Evolutionary conservation across 1,284 basidiomycete genomes (phyloP).

Genomic region (Heterobasidion occidentale): DNA sequence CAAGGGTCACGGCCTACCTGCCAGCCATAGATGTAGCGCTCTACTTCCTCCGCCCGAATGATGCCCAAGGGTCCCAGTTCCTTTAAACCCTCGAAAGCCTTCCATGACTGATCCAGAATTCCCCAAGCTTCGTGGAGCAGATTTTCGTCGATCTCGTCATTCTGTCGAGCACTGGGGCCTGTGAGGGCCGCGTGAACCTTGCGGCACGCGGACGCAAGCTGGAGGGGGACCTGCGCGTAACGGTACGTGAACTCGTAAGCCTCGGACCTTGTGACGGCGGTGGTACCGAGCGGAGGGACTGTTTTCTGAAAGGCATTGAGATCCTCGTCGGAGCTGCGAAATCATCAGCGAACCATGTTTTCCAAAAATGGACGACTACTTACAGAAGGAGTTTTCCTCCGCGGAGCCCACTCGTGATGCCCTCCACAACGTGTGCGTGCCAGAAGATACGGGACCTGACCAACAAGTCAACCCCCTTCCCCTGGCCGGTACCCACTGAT

Average conservation of each 20-base stretch:
- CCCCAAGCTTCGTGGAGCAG: slow-evolving; percentile 72
- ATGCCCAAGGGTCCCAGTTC: slow-evolving; percentile 27
- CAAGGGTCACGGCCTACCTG: slow-evolving; percentile 36
- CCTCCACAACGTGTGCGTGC: slow-evolving; percentile 80
- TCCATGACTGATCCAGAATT: slow-evolving; percentile 72
- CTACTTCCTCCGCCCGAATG: slow-evolving; percentile 48
- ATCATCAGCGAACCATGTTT: slow-evolving; percentile 2
- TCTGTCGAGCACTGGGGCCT: slow-evolving; percentile 58
- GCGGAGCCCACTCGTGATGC: slow-evolving; percentile 68
- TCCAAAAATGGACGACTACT: slow-evolving; percentile 18
- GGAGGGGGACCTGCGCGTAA: slow-evolving; percentile 58
- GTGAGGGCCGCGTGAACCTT: slow-evolving; percentile 70
- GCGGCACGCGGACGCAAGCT: slow-evolving; percentile 65
- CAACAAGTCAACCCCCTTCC: slow-evolving; percentile 50
- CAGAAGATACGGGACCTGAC: slow-evolving; percentile 76
- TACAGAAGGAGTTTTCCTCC: slow-evolving; percentile 74
- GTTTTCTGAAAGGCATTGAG: slow-evolving; percentile 60
- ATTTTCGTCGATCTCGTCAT: slow-evolving; percentile 51
- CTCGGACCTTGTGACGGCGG: slow-evolving; percentile 24
- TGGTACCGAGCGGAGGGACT: slow-evolving; percentile 36
- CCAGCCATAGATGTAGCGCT: slow-evolving; percentile 62
- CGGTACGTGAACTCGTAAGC: slow-evolving; percentile 29
- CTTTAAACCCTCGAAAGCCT: slow-evolving; percentile 66
- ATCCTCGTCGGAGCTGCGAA: slow-evolving; percentile 55
- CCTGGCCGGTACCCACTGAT: slow-evolving; percentile 41